Evolutionary conservation across 306 rosid species (phyloP).

Genomic region (Prunus fruticosa): DNA sequence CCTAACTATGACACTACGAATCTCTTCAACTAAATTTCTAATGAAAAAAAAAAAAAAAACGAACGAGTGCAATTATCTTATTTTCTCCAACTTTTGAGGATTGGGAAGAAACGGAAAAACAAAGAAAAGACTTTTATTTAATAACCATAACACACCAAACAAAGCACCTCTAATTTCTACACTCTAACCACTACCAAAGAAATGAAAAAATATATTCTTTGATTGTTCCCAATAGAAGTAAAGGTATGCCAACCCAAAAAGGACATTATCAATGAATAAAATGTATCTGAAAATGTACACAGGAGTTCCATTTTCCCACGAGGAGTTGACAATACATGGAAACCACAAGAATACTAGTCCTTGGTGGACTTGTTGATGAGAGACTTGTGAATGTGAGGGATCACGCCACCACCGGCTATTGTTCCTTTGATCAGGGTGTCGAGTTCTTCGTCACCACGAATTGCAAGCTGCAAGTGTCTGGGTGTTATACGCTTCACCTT

Average conservation of each 20-base stretch:
- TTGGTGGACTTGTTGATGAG: constrained; percentile 36
- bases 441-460: constrained; percentile 30
- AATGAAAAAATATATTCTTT: background rate
- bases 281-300: constrained; percentile 22
- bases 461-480: constrained; percentile 38
- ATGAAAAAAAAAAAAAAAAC: too few relatives aligned
- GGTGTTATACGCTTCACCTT: constrained; percentile 41
- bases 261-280: constrained; percentile 1
- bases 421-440: constrained; percentile 40
- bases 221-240: background rate
- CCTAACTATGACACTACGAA: too few relatives aligned
- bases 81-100: too few relatives aligned
- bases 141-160: background rate
- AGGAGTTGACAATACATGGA: constrained; percentile 4
- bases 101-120: background rate
- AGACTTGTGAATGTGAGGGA: constrained; percentile 36
- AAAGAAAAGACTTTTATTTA: background rate
- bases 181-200: background rate
- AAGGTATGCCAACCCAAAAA: background rate
- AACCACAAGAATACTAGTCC: constrained; percentile 11
- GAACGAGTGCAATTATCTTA: too few relatives aligned
- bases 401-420: constrained; percentile 37
- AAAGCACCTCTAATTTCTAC: background rate
- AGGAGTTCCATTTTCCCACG: background rate
- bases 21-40: too few relatives aligned